Conservation (phyloP, 1,284 basidiomycete species). For the Ustilago esculenta region DNA sequence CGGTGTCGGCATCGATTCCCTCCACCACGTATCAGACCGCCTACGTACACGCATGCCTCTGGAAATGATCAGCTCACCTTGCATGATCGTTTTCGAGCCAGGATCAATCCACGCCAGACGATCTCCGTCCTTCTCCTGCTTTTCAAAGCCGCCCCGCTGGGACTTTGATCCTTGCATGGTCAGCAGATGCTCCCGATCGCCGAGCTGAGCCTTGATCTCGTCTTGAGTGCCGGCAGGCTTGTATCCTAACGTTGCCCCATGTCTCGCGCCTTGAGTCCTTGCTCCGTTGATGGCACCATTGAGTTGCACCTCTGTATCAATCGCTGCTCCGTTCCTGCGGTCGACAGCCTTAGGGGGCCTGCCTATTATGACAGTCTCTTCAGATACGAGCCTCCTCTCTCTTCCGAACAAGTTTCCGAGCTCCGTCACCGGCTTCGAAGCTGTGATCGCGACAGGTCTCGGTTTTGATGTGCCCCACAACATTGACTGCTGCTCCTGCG, state of each 20-base stretch:
- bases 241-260: not conserved
- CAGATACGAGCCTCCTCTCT: slow-evolving; percentile 20
- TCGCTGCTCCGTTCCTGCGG: not conserved
- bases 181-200: not conserved
- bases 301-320: not conserved
- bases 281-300: not conserved
- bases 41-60: not conserved
- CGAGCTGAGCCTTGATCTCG: slow-evolving; percentile 27
- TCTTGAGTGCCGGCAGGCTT: slow-evolving; percentile 8
- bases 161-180: not conserved
- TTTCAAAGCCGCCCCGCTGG: not conserved
- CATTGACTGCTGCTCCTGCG: not conserved
- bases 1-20: not conserved
- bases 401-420: not conserved
- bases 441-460: not conserved
- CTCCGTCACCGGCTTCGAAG: not conserved
- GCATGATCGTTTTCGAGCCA: not conserved
- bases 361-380: slow-evolving; percentile 34
- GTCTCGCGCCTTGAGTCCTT: not conserved
- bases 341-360: not conserved
- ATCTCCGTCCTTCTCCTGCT: not conserved
- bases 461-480: not conserved
- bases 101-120: slow-evolving; percentile 1
- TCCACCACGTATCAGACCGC: not conserved
- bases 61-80: not conserved